Conservation (phyloP, 345 rosid species). For the Raphanus sativus region DNA sequence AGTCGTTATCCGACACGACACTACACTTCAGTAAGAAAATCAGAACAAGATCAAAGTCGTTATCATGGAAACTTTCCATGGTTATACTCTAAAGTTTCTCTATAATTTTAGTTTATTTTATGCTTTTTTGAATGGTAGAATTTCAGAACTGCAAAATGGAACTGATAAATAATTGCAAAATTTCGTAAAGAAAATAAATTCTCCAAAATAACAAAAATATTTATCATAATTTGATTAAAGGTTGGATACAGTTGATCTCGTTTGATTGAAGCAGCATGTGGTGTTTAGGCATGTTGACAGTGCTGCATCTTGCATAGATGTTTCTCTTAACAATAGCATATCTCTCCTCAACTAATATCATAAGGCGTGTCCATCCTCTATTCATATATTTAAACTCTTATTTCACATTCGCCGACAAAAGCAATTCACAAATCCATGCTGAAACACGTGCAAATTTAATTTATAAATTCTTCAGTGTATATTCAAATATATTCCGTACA, state of each 20-base stretch:
- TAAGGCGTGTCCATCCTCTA: neutral
- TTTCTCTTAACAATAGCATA: neutral
- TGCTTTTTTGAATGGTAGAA: neutral
- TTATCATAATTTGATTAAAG: neutral
- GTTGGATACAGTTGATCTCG: neutral
- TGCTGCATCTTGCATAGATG: neutral
- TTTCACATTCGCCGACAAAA: conserved; percentile 6
- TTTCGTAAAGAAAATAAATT: neutral
- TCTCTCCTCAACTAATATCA: neutral
- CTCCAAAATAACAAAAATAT: neutral
- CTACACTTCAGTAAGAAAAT: conserved; percentile 12
- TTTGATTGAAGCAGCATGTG: neutral
- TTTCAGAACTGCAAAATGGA: neutral
- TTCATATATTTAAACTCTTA: neutral
- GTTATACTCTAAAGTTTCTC: neutral
- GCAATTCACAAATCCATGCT: neutral
- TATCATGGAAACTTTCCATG: neutral
- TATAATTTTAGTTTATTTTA: neutral
- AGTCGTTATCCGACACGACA: conserved; percentile 29
- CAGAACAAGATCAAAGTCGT: neutral
- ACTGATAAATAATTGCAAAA: neutral
- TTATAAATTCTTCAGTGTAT: neutral
- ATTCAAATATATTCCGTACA: neutral
- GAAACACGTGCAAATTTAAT: conserved; percentile 8
- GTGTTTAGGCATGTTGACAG: neutral